Evolutionary conservation across 345 rosid genomes (phyloP).

Genomic region (Gossypium arboreum): DNA sequence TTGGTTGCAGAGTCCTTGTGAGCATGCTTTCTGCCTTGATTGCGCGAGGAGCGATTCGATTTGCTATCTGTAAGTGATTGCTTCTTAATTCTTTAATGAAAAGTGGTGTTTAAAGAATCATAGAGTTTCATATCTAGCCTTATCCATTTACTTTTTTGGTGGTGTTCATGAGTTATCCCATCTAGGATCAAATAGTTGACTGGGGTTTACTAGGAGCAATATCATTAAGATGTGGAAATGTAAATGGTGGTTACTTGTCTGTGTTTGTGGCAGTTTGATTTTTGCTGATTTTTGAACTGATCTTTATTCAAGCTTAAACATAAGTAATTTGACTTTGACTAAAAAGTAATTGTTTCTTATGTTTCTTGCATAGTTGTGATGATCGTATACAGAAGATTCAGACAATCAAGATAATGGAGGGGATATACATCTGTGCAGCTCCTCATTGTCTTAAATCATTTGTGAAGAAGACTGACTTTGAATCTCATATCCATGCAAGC

Average conservation of each 20-base stretch:
- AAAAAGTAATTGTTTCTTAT: conserved; percentile 5
- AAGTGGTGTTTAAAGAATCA: not conserved
- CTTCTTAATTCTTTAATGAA: not conserved
- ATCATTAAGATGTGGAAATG: not conserved
- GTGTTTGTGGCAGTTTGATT: not conserved
- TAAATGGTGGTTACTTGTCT: not conserved
- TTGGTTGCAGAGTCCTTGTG: conserved; percentile 84
- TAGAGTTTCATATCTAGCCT: not conserved
- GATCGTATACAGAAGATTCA: conserved; percentile 96
- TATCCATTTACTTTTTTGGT: not conserved
- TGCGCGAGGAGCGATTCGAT: conserved; percentile 96
- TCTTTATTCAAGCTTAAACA: not conserved
- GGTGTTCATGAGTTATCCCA: not conserved
- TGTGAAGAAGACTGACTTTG: conserved; percentile 73
- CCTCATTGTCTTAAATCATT: conserved; percentile 96
- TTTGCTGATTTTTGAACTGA: not conserved
- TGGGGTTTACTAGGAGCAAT: not conserved
- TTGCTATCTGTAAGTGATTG: conserved; percentile 79
- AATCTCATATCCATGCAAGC: conserved; percentile 62
- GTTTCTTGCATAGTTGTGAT: conserved; percentile 59
- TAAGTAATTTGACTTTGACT: not conserved
- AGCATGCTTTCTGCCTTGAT: conserved; percentile 91
- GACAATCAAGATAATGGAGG: conserved; percentile 95
- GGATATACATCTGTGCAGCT: conserved; percentile 96
- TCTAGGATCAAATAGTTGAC: not conserved